Conservation (phyloP, 148 eudicot genomes). For the Salicornia ramosissima region DNA sequence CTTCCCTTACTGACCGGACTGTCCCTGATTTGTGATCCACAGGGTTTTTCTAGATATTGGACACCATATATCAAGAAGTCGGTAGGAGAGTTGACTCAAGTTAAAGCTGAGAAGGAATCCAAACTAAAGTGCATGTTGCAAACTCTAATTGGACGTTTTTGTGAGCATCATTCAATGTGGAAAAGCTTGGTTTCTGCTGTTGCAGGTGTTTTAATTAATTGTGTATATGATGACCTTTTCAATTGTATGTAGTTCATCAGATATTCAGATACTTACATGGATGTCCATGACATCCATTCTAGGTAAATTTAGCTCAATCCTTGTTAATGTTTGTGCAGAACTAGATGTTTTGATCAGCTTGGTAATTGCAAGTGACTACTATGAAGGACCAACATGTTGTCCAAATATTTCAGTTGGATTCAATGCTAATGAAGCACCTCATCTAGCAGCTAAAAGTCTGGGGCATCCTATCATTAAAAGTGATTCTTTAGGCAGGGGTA, state of each 20-base stretch:
- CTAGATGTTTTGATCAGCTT: slow-evolving; percentile 86
- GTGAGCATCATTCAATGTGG: slow-evolving; percentile 87
- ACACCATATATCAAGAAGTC: slow-evolving; percentile 64
- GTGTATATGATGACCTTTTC: background rate
- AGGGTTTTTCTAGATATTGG: slow-evolving; percentile 94
- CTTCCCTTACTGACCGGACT: slow-evolving; percentile 5
- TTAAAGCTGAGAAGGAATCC: slow-evolving; percentile 83
- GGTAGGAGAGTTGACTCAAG: slow-evolving; percentile 61
- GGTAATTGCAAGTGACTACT: slow-evolving; percentile 78
- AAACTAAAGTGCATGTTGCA: slow-evolving; percentile 78
- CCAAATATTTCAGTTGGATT: slow-evolving; percentile 49
- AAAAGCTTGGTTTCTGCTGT: slow-evolving; percentile 65
- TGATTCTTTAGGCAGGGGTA: slow-evolving; percentile 68
- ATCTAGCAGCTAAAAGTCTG: slow-evolving; percentile 63
- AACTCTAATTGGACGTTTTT: slow-evolving; percentile 67
- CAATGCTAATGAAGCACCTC: slow-evolving; percentile 41
- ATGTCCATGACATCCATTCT: background rate
- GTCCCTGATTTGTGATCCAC: slow-evolving; percentile 17
- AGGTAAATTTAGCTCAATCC: slow-evolving; percentile 13
- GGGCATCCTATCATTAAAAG: slow-evolving; percentile 86
- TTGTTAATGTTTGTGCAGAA: slow-evolving; percentile 48
- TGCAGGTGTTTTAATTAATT: slow-evolving; percentile 49
- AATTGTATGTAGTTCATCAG: background rate
- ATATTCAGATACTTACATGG: background rate
- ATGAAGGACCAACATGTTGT: slow-evolving; percentile 85